phyloP scores from a whole-genome alignment of 1,284 basidiomycete species.

The Phellinidium pouzarii region DNA sequence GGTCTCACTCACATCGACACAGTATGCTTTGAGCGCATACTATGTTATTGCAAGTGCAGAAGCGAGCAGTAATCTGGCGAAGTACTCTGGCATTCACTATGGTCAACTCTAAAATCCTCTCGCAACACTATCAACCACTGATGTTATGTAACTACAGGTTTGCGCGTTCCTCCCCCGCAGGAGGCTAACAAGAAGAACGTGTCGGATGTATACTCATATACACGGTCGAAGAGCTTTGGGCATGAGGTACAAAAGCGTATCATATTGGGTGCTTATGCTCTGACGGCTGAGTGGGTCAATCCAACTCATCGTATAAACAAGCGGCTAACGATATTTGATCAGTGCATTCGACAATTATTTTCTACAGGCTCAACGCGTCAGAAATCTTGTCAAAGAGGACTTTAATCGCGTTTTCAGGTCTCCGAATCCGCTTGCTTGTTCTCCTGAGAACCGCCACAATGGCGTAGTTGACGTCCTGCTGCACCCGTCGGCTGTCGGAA shows the following conservation, averaged over 20 bases:
- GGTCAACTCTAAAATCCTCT: slow-evolving; percentile 33
- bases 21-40: slow-evolving; percentile 84
- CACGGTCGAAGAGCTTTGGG: slow-evolving; percentile 70
- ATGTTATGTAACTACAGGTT: slow-evolving; percentile 33
- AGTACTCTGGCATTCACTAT: slow-evolving; percentile 83
- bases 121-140: background rate
- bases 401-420: slow-evolving; percentile 66
- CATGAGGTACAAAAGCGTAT: slow-evolving; percentile 83
- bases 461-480: slow-evolving; percentile 68
- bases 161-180: slow-evolving; percentile 37
- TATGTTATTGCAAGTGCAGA: slow-evolving; percentile 94
- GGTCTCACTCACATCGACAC: slow-evolving; percentile 74
- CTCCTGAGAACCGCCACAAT: slow-evolving; percentile 5
- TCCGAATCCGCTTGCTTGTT: slow-evolving; percentile 37
- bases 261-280: slow-evolving; percentile 86
- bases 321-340: slow-evolving; percentile 3
- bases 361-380: slow-evolving; percentile 82
- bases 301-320: background rate
- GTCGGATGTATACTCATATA: slow-evolving; percentile 48
- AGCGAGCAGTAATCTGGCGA: slow-evolving; percentile 87
- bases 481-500: slow-evolving; percentile 78
- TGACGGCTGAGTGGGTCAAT: slow-evolving; percentile 78
- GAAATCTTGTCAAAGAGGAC: slow-evolving; percentile 66
- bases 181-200: slow-evolving; percentile 40
- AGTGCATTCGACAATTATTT: slow-evolving; percentile 97